These are phyloP conservation scores for Ascochyta clinopodiicola DNA, from an alignment of 2,329 filamentous ascomycete genomes.

Conservation along the genomic window DNA sequence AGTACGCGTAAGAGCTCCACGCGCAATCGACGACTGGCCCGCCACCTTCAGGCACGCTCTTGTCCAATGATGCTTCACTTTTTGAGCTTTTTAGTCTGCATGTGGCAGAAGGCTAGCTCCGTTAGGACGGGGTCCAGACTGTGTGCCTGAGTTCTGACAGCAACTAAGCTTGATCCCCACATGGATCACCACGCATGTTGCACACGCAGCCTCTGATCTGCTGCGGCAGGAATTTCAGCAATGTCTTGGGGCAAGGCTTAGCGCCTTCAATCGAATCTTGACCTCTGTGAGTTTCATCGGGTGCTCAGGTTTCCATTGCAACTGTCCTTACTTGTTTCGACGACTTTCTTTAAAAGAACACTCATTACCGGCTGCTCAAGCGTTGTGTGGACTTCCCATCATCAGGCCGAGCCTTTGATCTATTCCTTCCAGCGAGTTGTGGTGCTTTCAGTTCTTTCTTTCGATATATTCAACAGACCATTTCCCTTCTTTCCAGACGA, in stretches of 20 bases:
- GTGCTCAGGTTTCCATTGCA: slow-evolving; percentile 18
- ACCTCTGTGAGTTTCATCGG: slow-evolving; percentile 20
- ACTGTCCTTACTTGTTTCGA: slow-evolving; percentile 18
- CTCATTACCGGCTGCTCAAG: slow-evolving; percentile 35
- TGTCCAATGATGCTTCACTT: slow-evolving; percentile 30
- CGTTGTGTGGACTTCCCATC: slow-evolving; percentile 31
- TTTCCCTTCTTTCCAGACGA: slow-evolving; percentile 29
- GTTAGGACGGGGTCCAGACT: slow-evolving; percentile 17
- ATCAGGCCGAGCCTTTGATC: slow-evolving; percentile 42
- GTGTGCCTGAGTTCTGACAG: slow-evolving; percentile 16
- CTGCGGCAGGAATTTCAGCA: slow-evolving; percentile 21
- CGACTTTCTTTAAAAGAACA: slow-evolving; percentile 36
- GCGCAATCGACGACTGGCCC: slow-evolving; percentile 26
- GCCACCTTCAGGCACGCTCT: slow-evolving; percentile 13
- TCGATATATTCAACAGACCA: slow-evolving; percentile 27
- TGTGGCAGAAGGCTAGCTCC: slow-evolving; percentile 14
- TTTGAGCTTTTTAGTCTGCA: slow-evolving; percentile 14
- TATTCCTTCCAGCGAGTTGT: slow-evolving; percentile 24
- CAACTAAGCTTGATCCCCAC: slow-evolving; percentile 17
- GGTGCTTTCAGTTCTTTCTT: slow-evolving; percentile 27
- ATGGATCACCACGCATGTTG: slow-evolving; percentile 21
- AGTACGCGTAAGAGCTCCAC: slow-evolving; percentile 44
- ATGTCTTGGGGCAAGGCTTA: slow-evolving; percentile 21
- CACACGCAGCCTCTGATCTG: slow-evolving; percentile 19
- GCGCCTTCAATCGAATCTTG: slow-evolving; percentile 15